Evolutionary conservation across 768 basidiomycete species (phyloP).

Genomic region (Amanita rimosa): DNA sequence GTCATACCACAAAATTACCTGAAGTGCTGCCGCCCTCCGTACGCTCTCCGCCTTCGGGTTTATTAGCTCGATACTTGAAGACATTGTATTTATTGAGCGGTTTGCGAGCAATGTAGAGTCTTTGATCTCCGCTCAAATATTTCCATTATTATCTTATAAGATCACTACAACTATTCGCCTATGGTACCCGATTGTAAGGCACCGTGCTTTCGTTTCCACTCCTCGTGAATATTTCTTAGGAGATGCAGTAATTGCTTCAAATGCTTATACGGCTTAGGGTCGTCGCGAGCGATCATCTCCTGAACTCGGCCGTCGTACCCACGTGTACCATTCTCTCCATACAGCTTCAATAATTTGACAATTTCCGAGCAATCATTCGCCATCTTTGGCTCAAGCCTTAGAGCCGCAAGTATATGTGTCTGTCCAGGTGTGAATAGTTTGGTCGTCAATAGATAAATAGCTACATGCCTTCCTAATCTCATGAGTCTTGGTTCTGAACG

Average conservation of each 20-base stretch:
- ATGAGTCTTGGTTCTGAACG: constrained; percentile 21
- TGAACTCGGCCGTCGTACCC: constrained; percentile 37
- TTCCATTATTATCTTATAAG: background rate
- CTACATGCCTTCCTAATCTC: constrained; percentile 36
- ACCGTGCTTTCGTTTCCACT: constrained; percentile 25
- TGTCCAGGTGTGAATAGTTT: constrained; percentile 12
- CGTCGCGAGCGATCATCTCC: constrained; percentile 37
- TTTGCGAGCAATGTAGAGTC: background rate
- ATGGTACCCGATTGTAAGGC: constrained; percentile 2
- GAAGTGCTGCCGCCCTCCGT: constrained; percentile 79
- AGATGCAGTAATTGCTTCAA: constrained; percentile 35
- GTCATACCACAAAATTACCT: constrained; percentile 34
- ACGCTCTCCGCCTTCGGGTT: constrained; percentile 96
- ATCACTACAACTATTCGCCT: background rate
- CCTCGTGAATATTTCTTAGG: constrained; percentile 36
- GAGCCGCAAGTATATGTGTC: constrained; percentile 42
- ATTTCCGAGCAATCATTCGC: constrained; percentile 39
- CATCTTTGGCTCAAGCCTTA: constrained; percentile 34
- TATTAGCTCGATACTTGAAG: constrained; percentile 85
- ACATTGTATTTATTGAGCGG: constrained; percentile 25
- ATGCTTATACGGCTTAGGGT: constrained; percentile 27
- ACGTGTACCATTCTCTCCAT: constrained; percentile 43
- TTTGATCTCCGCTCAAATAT: constrained; percentile 6
- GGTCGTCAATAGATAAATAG: constrained; percentile 1
- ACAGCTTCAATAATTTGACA: constrained; percentile 36